These are phyloP conservation scores for Suillus alpinus DNA, from an alignment of 768 basidiomycete species.

Conservation along the genomic window DNA sequence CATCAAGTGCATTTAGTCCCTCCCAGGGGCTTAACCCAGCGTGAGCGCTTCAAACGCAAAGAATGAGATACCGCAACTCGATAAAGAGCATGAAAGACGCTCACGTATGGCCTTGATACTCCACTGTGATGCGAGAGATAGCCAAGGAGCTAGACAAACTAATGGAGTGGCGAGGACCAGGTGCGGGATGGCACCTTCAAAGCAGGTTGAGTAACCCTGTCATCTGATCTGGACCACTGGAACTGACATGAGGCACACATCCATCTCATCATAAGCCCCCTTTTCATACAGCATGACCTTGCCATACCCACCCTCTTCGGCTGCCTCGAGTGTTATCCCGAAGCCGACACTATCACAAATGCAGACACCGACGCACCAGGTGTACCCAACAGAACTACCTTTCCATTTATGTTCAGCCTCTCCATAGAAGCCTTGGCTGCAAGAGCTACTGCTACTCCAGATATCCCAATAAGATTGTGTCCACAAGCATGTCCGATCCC, in stretches of 20 bases:
- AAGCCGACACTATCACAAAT: not conserved
- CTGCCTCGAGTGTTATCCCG: slow-evolving; percentile 29
- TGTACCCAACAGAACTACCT: slow-evolving; percentile 65
- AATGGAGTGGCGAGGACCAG: slow-evolving; percentile 62
- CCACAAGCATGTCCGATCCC: slow-evolving; percentile 67
- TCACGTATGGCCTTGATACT: slow-evolving; percentile 69
- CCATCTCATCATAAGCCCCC: too few relatives aligned
- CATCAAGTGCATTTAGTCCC: slow-evolving; percentile 74
- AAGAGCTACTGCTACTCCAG: slow-evolving; percentile 63
- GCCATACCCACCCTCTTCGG: slow-evolving; percentile 71
- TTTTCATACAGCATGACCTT: slow-evolving; percentile 61
- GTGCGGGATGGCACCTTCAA: slow-evolving; percentile 69
- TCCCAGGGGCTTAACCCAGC: slow-evolving; percentile 80
- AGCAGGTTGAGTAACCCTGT: not conserved
- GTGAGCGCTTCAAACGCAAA: slow-evolving; percentile 48
- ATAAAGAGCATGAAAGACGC: slow-evolving; percentile 8
- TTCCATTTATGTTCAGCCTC: slow-evolving; percentile 57
- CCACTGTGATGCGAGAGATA: slow-evolving; percentile 49
- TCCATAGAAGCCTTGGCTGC: slow-evolving; percentile 58
- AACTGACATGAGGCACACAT: too few relatives aligned
- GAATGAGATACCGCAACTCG: not conserved
- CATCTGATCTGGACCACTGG: not conserved
- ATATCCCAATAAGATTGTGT: slow-evolving; percentile 73
- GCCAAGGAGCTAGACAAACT: slow-evolving; percentile 62
- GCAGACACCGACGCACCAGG: slow-evolving; percentile 45